Evolutionary conservation across 305 asterid species (phyloP).

Genomic region (Fraxinus platypoda): DNA sequence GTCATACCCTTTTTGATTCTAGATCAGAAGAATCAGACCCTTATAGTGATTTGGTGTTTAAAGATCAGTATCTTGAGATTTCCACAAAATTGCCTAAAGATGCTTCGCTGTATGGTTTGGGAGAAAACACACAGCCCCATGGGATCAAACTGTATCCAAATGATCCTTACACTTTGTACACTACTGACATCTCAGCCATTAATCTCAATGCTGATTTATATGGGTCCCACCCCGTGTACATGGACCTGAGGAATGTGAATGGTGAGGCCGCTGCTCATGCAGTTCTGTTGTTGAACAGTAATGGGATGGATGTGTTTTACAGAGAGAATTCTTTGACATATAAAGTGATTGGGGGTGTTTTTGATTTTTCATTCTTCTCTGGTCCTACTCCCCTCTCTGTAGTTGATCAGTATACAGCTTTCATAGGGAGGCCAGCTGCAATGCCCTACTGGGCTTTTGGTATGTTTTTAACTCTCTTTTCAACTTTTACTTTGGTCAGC

Average conservation of each 20-base stretch:
- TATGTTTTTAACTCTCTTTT: conserved; percentile 24
- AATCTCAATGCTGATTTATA: conserved; percentile 73
- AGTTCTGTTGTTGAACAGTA: conserved; percentile 76
- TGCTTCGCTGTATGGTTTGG: conserved; percentile 83
- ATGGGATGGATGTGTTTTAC: conserved; percentile 93
- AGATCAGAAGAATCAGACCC: conserved; percentile 51
- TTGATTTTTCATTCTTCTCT: conserved; percentile 85
- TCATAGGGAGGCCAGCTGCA: conserved; percentile 87
- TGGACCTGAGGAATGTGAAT: conserved; percentile 70
- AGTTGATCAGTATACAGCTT: conserved; percentile 77
- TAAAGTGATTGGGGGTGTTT: conserved; percentile 89
- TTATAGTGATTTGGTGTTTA: conserved; percentile 56
- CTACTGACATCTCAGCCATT: conserved; percentile 74
- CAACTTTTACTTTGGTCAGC: background rate
- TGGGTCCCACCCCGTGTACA: conserved; percentile 93
- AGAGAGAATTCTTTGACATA: conserved; percentile 74
- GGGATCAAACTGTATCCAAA: conserved; percentile 76
- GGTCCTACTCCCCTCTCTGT: conserved; percentile 80
- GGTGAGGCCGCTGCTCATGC: conserved; percentile 69
- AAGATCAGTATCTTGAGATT: conserved; percentile 86
- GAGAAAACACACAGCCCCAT: conserved; percentile 84
- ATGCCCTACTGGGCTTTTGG: conserved; percentile 99
- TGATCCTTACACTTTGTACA: conserved; percentile 77
- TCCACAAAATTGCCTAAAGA: conserved; percentile 73
- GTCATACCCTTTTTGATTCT: conserved; percentile 69